These are phyloP conservation scores for Apostasia ramifera DNA, from an alignment of 106 monocot species.

Conservation along the genomic window DNA sequence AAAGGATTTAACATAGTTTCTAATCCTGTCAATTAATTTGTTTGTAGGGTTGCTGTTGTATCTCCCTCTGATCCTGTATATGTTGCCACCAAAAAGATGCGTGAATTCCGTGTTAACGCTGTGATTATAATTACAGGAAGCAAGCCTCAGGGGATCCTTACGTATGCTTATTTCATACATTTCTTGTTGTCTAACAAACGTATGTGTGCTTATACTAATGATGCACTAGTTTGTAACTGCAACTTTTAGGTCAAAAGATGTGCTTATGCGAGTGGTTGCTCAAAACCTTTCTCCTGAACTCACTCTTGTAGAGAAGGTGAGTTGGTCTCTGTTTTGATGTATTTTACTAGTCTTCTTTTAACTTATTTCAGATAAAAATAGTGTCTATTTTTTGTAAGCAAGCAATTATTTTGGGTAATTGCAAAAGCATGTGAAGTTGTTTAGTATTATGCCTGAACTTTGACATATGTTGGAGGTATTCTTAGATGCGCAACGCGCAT, in stretches of 20 bases:
- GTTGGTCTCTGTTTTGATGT: not conserved
- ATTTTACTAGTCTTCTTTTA: not conserved
- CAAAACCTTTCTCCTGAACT: conserved; percentile 91
- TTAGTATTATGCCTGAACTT: too few species aligned
- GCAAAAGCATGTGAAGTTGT: too few species aligned
- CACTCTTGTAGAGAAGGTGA: conserved; percentile 93
- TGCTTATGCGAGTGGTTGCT: conserved; percentile 91
- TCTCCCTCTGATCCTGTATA: conserved; percentile 88
- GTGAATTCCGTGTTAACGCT: conserved; percentile 71
- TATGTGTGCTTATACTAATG: conserved; percentile 5
- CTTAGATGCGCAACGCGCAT: too few species aligned
- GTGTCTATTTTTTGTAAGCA: too few species aligned
- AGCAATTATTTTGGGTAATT: too few species aligned
- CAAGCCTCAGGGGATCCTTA: conserved; percentile 83
- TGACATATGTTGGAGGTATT: too few species aligned
- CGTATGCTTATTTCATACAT: conserved; percentile 31
- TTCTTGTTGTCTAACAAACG: not conserved
- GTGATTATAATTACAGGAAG: conserved; percentile 62
- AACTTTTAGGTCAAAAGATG: conserved; percentile 80
- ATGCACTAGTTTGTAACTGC: conserved; percentile 3
- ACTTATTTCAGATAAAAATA: too few species aligned
- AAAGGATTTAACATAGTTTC: not conserved
- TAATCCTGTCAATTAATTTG: not conserved
- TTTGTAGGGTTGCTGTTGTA: conserved; percentile 67
- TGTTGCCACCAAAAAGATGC: conserved; percentile 90